Base-by-base conservation (phyloP, 2,329 filamentous ascomycete genomes). In the Blastomyces emzantsi region DNA sequence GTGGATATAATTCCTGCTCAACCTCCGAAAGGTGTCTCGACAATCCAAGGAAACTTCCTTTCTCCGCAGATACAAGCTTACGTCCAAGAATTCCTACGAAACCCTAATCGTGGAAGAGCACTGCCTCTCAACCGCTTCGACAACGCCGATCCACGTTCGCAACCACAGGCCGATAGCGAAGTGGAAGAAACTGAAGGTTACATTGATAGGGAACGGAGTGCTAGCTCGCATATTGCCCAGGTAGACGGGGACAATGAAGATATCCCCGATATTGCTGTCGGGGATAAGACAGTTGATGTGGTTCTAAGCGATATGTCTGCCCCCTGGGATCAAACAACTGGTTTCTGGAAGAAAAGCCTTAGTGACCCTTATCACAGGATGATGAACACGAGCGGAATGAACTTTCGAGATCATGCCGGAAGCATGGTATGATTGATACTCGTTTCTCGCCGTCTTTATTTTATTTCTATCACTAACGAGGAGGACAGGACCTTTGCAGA, bases 291-390 rank as follows among this genome's bases (percentile, higher is more conserved):
- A 72, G 92, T 97, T 68, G 90, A 97, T 79, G 85, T 99, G 73
- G 90, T 99, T 74, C 81, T 99, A 74, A 96, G 91, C 86, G 94
- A 99, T 84, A 99, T 99, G 94, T 99, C 87, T 85, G 93, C 83
- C 83, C 92, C 94, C 88, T 97, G 92, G 92, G 82, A 86, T 71
- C 89, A 90, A 80, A 89, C 85, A 62, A 82, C 83, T 72, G 88
- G 88, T 73, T 92, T 90, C 80, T 88, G 85, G 80, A 88, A 89
- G 81, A 91, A 86, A 80, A 96, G 87, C 81, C 84, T 97, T 85
- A 96, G 88, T 93, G 89, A 94, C 85, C 91, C 92, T 68, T 94
- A 95, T 86, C 76, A 79, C 83, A 99, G 94, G 94, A 89, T 99
- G 88, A 96, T 97, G 92, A 99, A 99, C 78, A 97, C 93, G 70